These are phyloP conservation scores for Mucor saturninus DNA, from an alignment of 371 early-diverging fungal genomes.

Conservation along the genomic window DNA sequence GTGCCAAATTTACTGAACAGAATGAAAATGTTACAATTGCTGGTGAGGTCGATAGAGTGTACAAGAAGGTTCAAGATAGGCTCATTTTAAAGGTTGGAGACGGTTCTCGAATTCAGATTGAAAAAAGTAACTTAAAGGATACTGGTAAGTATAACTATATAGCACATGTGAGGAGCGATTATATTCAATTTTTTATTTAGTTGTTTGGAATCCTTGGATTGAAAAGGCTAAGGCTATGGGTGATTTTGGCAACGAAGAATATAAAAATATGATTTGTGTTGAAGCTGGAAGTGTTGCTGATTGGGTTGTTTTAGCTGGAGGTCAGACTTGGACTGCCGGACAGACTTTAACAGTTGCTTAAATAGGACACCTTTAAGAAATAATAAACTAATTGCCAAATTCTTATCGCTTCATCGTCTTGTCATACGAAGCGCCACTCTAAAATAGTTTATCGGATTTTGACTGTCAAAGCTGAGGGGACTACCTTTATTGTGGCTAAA, in stretches of 20 bases:
- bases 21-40: constrained; percentile 58
- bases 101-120: constrained; percentile 46
- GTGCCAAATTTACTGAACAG: constrained; percentile 37
- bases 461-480: too few relatives aligned
- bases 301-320: constrained; percentile 67
- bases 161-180: constrained; percentile 4
- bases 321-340: constrained; percentile 74
- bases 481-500: too few relatives aligned
- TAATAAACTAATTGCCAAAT: too few relatives aligned
- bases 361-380: neutral
- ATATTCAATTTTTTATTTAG: constrained; percentile 38
- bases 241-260: constrained; percentile 89
- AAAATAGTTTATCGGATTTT: too few relatives aligned
- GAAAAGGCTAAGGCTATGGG: constrained; percentile 87
- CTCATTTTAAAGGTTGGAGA: constrained; percentile 55
- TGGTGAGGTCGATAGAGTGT: constrained; percentile 82
- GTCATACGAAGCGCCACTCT: too few relatives aligned
- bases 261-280: constrained; percentile 85
- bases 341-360: constrained; percentile 65
- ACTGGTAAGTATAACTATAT: constrained; percentile 53
- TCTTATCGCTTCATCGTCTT: too few relatives aligned
- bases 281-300: constrained; percentile 88
- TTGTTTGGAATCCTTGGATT: constrained; percentile 97
- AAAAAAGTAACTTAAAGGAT: constrained; percentile 70
- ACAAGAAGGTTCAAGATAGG: constrained; percentile 63